Evolutionary conservation across 495 filamentous ascomycete genomes (phyloP), one percentile per base, ranked within the genome.

Genomic region (Eremomyces bilateralis): DNA sequence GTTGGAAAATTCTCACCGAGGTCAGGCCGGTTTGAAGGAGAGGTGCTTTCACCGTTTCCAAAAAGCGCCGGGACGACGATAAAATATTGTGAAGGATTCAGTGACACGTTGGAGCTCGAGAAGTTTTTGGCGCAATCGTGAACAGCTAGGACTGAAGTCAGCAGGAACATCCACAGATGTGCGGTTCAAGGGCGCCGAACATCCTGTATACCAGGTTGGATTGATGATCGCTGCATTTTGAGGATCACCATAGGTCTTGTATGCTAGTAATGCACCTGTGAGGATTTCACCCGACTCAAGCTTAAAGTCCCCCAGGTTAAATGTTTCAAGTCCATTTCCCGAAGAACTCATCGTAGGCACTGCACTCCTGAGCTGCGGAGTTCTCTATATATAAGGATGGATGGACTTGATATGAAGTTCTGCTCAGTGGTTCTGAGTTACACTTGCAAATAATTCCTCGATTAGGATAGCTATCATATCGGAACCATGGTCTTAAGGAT

Each of bases 31-130:
- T 71, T 72, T 4, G 73, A 77, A 2, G 76, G 76, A 2, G 73
- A 76, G 0, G 64, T 70, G 0, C 73, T 78, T 51, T 81, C 65
- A 20, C 73, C 70, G 42, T 79, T 78, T 3, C 76, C 76, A 38
- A 81, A 77, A 3, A 80, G 57, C 1, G 73, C 76, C 5, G 72
- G 57, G 36, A 81, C 57, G 40, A 81, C 65, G 39, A 80, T 77
- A 49, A 68, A 78, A 51, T 71, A 77, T 37, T 69, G 71, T 39
- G 63, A 63, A 24, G 78, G 58, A 0, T 65, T 57, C 39, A 67
- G 71, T 34, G 70, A 60, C 35, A 69, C 59, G 31, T 71, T 70
- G 17, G 74, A 63, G 3, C 78, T 53, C 72, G 72, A 77, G 36
- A 69, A 49, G 42, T 76, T 76, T 45, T 76, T 67, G 3, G 59